Evolutionary conservation across 192 early-diverging fungal species (phyloP), one percentile per base, ranked within the genome.

Genomic region (Mortierella antarctica): DNA sequence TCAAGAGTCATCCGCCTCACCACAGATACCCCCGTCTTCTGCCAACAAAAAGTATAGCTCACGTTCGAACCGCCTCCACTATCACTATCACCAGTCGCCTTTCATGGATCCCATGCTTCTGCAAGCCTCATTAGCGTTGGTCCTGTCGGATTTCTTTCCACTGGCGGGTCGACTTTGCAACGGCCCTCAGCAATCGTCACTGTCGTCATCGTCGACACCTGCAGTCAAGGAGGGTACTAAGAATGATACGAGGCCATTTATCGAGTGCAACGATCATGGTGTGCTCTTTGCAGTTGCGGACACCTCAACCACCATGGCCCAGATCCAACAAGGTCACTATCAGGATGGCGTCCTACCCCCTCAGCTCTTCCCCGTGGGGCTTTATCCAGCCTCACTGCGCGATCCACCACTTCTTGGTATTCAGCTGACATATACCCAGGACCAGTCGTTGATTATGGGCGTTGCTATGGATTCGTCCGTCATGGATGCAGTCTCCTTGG

Each of bases 51-150:
- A 72, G 54, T 49, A 48, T 21, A 39, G 39, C 21, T 39, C 67
- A 17, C 20, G 51, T 58, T 58, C 58, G 14, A 79, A 79, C 12
- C 74, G 67, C n/a, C 74, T 59, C 23, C 69, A 72, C 31, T 71
- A 67, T 52, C 70, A 80, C 42, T 72, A 80, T 59, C 63, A 72
- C 53, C 59, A 71, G 21, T 62, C 77, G 20, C 58, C 57, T 11
- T 72, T 80, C 49, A 80, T 80, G 77, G 77, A 80, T 15, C 77
- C 77, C 5, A 80, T 80, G 77, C 52, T 80, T 1, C 63, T 80
- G 45, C 69, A 80, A 55, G 77, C 77, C n/a, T 80, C 77, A 45
- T 49, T 80, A 60, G 77, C 77, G 1, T 68, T 80, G 65, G 70
- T 80, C 40, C 57, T 80, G 23, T 58, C 69, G 10, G 77, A 80